A percentile compares a stretch with the other conserved stretches of the same genome.
phyloP scores from a whole-genome alignment of 2,329 filamentous ascomycete species.

The Aspergillus sp. region DNA sequence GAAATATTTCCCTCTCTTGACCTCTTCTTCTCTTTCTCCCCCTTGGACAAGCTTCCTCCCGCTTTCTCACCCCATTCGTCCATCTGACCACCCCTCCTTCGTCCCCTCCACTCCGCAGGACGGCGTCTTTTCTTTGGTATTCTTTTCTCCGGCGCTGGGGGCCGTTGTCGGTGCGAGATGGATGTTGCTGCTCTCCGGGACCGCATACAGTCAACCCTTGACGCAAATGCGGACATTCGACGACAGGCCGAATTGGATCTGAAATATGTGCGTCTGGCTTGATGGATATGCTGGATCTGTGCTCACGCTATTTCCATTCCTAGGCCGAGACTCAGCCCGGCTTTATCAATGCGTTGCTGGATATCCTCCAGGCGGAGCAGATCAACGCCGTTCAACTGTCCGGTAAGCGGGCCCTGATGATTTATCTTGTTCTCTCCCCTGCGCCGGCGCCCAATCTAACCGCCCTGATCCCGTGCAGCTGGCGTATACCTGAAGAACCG shows the following conservation, averaged over 20 bases:
- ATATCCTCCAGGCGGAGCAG: constrained; percentile 82
- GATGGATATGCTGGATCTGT: constrained; percentile 8
- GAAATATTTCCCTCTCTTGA: constrained; percentile 1
- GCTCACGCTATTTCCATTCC: constrained; percentile 6
- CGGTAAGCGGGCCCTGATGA: constrained; percentile 51
- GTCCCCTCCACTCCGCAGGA: constrained; percentile 2
- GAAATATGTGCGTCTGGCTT: constrained; percentile 47
- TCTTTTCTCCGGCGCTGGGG: constrained; percentile 24
- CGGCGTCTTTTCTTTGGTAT: constrained; percentile 14
- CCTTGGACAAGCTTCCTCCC: constrained; percentile 4
- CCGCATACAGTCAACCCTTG: constrained; percentile 56
- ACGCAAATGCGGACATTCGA: constrained; percentile 52
- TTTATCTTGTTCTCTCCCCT: constrained; percentile 2
- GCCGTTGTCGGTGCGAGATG: constrained; percentile 39
- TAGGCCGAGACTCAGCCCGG: constrained; percentile 85
- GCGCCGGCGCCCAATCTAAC: constrained; percentile 5
- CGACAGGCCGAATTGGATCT: constrained; percentile 56
- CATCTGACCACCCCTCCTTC: constrained; percentile 1
- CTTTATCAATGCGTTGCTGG: constrained; percentile 82
- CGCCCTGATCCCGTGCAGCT: constrained; percentile 44
- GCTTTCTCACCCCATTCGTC: constrained; percentile 2
- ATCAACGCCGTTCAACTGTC: constrained; percentile 76
- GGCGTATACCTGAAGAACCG: constrained; percentile 98
- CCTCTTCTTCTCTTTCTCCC: neutral
- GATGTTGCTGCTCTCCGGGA: constrained; percentile 52